These are phyloP conservation scores for Wickerhamiella azymoides DNA, from an alignment of 805 yeast species.

Conservation along the genomic window DNA sequence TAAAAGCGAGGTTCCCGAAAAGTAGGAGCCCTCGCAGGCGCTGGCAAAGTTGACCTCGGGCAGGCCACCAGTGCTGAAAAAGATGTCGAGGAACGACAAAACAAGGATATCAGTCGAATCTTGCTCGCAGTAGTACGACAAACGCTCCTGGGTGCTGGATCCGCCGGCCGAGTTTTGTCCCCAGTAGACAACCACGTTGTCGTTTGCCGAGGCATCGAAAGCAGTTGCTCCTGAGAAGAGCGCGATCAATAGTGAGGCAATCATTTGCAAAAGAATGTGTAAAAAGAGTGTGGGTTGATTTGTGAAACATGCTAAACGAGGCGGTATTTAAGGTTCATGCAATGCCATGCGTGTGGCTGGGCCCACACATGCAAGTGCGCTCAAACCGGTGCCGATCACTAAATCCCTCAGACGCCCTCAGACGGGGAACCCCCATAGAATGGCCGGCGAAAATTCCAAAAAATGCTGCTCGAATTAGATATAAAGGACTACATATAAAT, in stretches of 20 bases:
- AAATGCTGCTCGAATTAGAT: too few relatives aligned
- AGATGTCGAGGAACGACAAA: slow-evolving; percentile 49
- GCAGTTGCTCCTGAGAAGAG: slow-evolving; percentile 7
- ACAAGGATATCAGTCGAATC: slow-evolving; percentile 53
- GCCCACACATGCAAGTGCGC: neutral
- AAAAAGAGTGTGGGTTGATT: neutral
- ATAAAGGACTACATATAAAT: neutral
- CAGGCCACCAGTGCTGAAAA: slow-evolving; percentile 30
- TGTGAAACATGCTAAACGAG: neutral
- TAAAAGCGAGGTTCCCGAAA: slow-evolving; percentile 27
- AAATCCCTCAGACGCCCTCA: too few relatives aligned
- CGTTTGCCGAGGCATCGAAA: slow-evolving; percentile 23
- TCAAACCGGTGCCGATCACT: neutral
- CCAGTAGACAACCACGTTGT: slow-evolving; percentile 71
- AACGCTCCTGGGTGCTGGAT: slow-evolving; percentile 26
- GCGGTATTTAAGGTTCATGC: neutral
- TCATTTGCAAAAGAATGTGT: neutral
- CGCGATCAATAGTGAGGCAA: slow-evolving; percentile 7
- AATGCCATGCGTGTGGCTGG: neutral
- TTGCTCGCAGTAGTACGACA: slow-evolving; percentile 48
- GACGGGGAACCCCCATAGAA: too few relatives aligned
- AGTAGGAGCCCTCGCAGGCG: slow-evolving; percentile 27
- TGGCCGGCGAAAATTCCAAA: too few relatives aligned
- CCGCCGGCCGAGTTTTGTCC: slow-evolving; percentile 65
- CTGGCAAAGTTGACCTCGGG: slow-evolving; percentile 44